These are phyloP conservation scores for Peronosclerospora sorghi DNA, from an alignment of 352 stramenopile species.

Conservation along the genomic window DNA sequence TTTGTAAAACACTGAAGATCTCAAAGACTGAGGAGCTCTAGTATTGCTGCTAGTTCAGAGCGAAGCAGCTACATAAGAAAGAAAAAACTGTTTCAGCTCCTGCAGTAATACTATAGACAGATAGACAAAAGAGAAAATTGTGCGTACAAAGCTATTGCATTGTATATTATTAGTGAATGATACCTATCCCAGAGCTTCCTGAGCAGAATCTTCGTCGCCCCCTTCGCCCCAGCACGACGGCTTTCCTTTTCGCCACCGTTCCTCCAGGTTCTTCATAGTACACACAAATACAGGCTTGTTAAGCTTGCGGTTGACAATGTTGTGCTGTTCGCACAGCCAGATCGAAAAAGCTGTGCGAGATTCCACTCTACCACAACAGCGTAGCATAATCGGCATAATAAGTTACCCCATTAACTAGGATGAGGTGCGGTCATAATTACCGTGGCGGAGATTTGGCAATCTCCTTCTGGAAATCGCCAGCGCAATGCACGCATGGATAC, in stretches of 20 bases:
- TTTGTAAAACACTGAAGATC: constrained; percentile 10
- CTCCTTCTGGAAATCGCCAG: constrained; percentile 90
- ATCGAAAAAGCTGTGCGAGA: constrained; percentile 88
- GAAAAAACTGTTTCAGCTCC: neutral
- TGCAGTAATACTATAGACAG: constrained; percentile 3
- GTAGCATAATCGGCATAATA: neutral
- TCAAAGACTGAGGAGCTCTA: constrained; percentile 36
- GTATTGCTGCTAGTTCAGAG: constrained; percentile 1
- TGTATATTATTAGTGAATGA: too few species aligned
- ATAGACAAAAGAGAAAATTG: constrained; percentile 1
- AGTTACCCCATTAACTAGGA: neutral
- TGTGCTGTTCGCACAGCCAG: constrained; percentile 97
- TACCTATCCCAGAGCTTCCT: constrained; percentile 15
- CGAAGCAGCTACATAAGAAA: neutral
- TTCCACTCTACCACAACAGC: constrained; percentile 53
- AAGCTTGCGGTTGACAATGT: constrained; percentile 96
- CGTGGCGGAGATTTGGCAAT: constrained; percentile 86
- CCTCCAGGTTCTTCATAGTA: constrained; percentile 87
- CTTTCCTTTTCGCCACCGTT: constrained; percentile 90
- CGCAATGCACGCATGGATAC: constrained; percentile 90
- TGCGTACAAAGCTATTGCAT: too few species aligned
- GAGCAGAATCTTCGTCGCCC: constrained; percentile 18
- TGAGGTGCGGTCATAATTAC: constrained; percentile 26
- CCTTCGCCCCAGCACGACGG: constrained; percentile 77
- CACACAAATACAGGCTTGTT: constrained; percentile 91